Base-by-base conservation (phyloP, 2,329 filamentous ascomycete genomes). In the Waltergamsia citrina region DNA sequence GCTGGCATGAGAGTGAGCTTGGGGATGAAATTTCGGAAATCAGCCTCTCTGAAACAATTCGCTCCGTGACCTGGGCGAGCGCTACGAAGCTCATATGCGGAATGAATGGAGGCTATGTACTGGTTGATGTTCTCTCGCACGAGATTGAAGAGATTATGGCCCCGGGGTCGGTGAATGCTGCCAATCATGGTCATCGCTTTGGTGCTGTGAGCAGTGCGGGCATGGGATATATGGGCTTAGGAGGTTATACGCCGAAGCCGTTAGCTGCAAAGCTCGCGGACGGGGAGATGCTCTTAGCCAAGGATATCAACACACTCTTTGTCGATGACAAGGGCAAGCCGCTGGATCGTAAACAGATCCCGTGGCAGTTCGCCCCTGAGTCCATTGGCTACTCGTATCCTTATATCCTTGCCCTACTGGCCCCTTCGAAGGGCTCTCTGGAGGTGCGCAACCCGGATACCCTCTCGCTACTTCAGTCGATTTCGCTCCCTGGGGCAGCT, bases 211-310 rank as follows among this genome's bases (percentile, higher is more conserved):
- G 81, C 39, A 83, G 80, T 35, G 83, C 81, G 7, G 85, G 86
- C 31, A 95, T 96, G 86, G 87, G 88, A 29, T 96, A 96, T 52
- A 94, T 96, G 74, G 90, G 90, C 2, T 79, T 96, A 52, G 87
- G 85, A 32, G 84, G 85, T 27, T 92, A 87, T 64, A 85, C 90
- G 36, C 90, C 92, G 2, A 93, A 85, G 50, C 93, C 92, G 6
- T 69, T 98, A 47, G 85, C 85, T 6, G 81, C 88, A 6, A 81
- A 81, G 45, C 68, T 98, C 10, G 74, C 77, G 3, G 84, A 93
- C 42, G 84, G 85, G 5, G 76, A 95, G 58, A 75, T 96, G 53
- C 62, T 98, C 38, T 69, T 98, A n/a, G 86, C 90, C n/a, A 94
- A 94, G 56, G 92, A 98, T 47, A 86, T 95, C 48, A 94, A 95